phyloP scores from a whole-genome alignment of 2,329 filamentous ascomycete genomes.

The Fusarium sambucinum region DNA sequence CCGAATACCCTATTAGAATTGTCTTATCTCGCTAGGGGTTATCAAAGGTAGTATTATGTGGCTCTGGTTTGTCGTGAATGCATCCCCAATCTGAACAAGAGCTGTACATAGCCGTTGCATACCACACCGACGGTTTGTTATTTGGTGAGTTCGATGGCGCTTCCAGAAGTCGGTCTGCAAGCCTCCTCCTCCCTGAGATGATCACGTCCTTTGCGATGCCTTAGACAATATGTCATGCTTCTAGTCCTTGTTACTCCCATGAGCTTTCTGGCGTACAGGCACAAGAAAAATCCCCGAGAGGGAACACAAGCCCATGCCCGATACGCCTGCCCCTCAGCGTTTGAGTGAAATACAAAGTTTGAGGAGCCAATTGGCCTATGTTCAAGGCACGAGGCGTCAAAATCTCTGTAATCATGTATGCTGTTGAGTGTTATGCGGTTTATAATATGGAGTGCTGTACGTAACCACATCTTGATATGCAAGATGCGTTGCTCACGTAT shows the following conservation, averaged over 20 bases:
- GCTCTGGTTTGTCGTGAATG: conserved; percentile 13
- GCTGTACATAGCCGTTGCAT: conserved; percentile 41
- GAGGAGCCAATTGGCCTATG: conserved; percentile 16
- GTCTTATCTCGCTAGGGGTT: conserved; percentile 5
- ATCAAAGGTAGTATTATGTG: conserved; percentile 10
- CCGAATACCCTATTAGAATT: conserved; percentile 23
- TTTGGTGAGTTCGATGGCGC: conserved; percentile 26
- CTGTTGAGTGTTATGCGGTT: conserved; percentile 8
- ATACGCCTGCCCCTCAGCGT: conserved; percentile 34
- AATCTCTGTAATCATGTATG: conserved; percentile 23
- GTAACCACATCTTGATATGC: conserved; percentile 7
- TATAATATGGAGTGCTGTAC: conserved; percentile 6
- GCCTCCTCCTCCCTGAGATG: conserved; percentile 6
- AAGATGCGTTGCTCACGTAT: background rate
- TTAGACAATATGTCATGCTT: conserved; percentile 43
- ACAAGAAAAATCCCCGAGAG: conserved; percentile 54
- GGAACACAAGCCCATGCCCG: conserved; percentile 51
- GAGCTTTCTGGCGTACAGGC: conserved; percentile 56
- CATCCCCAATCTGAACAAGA: conserved; percentile 19
- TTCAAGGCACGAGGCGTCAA: conserved; percentile 14
- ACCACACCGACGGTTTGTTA: conserved; percentile 28
- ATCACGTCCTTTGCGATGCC: conserved; percentile 10
- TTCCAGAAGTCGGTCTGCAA: conserved; percentile 39
- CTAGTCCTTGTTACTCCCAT: conserved; percentile 52
- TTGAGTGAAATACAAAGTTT: conserved; percentile 20